Evolutionary conservation across 768 basidiomycete species (phyloP).

Genomic region (Termitomyces sp.): DNA sequence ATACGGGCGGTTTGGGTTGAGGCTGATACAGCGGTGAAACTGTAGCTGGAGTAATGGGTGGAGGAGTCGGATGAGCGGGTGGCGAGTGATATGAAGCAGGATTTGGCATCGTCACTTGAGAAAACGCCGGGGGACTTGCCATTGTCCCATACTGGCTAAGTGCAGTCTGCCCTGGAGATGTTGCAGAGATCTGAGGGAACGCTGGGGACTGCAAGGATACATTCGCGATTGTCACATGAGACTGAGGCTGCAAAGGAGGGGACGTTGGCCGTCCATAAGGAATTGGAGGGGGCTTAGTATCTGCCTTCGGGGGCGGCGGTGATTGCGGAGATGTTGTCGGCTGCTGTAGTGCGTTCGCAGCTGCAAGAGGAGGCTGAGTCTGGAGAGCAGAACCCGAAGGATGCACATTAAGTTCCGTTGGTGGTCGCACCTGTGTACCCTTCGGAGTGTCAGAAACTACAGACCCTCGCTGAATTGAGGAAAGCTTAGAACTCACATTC

Average conservation of each 20-base stretch:
- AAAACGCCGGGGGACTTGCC: neutral
- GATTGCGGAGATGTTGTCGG: neutral
- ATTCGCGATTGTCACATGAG: neutral
- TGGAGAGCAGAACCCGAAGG: neutral
- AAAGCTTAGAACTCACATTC: neutral
- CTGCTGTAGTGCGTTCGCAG: neutral
- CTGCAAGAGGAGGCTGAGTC: neutral
- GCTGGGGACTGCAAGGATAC: neutral
- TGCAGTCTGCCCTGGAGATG: neutral
- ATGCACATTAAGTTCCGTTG: neutral
- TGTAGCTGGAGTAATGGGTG: neutral
- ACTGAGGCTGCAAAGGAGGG: neutral
- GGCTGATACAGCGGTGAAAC: conserved; percentile 10
- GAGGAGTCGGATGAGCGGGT: neutral
- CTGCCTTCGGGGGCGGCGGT: neutral
- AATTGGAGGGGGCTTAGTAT: neutral
- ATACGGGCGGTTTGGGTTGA: neutral
- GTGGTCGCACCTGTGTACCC: neutral
- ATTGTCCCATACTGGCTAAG: neutral
- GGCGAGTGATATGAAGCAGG: neutral
- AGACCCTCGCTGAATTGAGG: neutral
- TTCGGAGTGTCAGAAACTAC: neutral
- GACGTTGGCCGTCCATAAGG: neutral
- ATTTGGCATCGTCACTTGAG: neutral
- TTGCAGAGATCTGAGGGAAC: neutral